A percentile compares a stretch with the other conserved stretches of the same genome.
These are phyloP conservation scores for Magnaporthiopsis poae DNA, from an alignment of 2,329 filamentous ascomycete species.

Conservation along the genomic window DNA sequence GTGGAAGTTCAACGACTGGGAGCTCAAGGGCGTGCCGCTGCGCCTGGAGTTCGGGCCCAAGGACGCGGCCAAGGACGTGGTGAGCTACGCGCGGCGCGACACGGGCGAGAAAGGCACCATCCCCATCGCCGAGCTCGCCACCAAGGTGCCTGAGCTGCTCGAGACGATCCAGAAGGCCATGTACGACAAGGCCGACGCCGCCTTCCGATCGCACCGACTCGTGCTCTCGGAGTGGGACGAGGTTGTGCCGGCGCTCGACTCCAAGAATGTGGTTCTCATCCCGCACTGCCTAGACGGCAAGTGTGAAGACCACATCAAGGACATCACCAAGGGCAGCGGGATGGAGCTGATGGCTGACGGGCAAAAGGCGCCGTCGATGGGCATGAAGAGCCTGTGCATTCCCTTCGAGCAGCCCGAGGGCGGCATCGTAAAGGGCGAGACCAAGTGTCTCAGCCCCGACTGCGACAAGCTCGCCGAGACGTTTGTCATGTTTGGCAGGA, in stretches of 20 bases:
- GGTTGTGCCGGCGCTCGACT: conserved; percentile 79
- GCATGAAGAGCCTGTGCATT: conserved; percentile 65
- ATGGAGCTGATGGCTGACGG: conserved; percentile 37
- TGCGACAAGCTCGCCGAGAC: conserved; percentile 67
- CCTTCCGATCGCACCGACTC: conserved; percentile 72
- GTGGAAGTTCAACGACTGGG: conserved; percentile 99
- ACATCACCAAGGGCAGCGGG: conserved; percentile 70
- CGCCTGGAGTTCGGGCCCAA: conserved; percentile 93
- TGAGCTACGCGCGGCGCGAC: conserved; percentile 80
- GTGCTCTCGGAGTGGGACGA: conserved; percentile 80
- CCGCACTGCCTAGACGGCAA: conserved; percentile 73
- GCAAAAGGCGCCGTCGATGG: conserved; percentile 48
- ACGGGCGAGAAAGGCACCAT: conserved; percentile 74
- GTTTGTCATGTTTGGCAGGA: conserved; percentile 88
- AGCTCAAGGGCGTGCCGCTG: conserved; percentile 88
- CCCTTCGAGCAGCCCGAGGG: conserved; percentile 74
- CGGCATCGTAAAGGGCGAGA: conserved; percentile 67
- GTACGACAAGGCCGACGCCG: conserved; percentile 61
- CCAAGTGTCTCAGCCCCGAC: conserved; percentile 84
- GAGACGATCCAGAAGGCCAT: conserved; percentile 85
- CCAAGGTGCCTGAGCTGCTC: conserved; percentile 68
- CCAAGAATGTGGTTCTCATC: conserved; percentile 86
- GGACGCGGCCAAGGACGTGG: conserved; percentile 74
- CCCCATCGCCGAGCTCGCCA: conserved; percentile 61
- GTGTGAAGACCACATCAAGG: conserved; percentile 93